These are phyloP conservation scores for Populus tomentosa DNA, from an alignment of 441 rosid species.

Conservation along the genomic window DNA sequence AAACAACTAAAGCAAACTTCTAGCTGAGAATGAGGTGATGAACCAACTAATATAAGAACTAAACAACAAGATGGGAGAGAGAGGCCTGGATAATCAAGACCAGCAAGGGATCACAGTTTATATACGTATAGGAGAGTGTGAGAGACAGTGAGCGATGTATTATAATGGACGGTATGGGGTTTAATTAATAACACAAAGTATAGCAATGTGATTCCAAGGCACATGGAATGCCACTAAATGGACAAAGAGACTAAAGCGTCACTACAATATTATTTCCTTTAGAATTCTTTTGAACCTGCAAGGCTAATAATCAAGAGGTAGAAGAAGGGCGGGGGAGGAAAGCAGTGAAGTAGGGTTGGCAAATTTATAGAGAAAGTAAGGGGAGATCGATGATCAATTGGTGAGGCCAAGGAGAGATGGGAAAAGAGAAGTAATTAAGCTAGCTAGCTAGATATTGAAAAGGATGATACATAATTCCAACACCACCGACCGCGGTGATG, in stretches of 20 bases:
- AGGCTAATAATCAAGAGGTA: slow-evolving; percentile 6
- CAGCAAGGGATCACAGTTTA: background rate
- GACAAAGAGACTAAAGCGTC: slow-evolving; percentile 4
- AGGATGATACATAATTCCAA: background rate
- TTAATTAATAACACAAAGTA: slow-evolving; percentile 7
- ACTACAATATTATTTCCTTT: slow-evolving; percentile 11
- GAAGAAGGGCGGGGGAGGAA: slow-evolving; percentile 15
- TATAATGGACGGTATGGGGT: slow-evolving; percentile 22
- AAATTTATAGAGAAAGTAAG: slow-evolving; percentile 24
- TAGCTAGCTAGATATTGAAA: background rate
- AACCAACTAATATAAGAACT: background rate
- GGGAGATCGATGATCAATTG: background rate
- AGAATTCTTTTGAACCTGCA: slow-evolving; percentile 11
- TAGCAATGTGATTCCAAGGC: slow-evolving; percentile 30
- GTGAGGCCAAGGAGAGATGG: background rate
- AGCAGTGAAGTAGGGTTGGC: slow-evolving; percentile 24
- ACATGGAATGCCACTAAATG: slow-evolving; percentile 43
- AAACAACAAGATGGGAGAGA: background rate
- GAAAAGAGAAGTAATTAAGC: background rate
- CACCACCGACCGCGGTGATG: slow-evolving; percentile 3
- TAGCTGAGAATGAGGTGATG: background rate
- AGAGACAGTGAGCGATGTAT: background rate
- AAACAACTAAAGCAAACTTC: background rate
- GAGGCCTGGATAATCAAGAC: background rate
- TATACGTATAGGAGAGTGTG: slow-evolving; percentile 1